Evolutionary conservation across 2,329 filamentous ascomycete genomes (phyloP), one percentile per base, ranked within the genome.

Genomic region (Verticillium alfalfae): DNA sequence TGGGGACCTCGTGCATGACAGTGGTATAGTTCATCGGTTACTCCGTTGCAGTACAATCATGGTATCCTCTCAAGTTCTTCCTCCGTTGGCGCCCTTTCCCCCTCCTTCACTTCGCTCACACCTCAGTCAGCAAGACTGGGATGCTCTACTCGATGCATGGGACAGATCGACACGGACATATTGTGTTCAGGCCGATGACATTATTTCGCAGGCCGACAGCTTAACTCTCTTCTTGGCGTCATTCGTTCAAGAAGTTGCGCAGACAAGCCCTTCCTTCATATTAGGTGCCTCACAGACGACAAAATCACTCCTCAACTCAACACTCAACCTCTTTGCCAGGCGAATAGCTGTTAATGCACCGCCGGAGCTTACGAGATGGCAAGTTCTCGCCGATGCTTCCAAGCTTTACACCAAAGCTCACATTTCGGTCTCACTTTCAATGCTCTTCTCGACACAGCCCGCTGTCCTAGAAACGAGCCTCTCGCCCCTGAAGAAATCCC

Each of bases 51-150:
- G 22, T 18, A 52, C n/a, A n/a, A 18, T 57, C 58, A 81, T 81
- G 78, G 68, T 75, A 45, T 64, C 71, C 68, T 71, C 77, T 52
- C 45, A 26, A 31, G 18, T 31, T 60, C 77, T 93, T 57, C 92
- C 92, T 52, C 83, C 88, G 38, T 82, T 97, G 74, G 92, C 90
- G 62, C 85, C 90, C 22, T 93, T 95, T 68, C 94, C 93, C 18
- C 83, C 88, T 64, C 78, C 84, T 38, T 78, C 80, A 61, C 87
- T 92, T 78, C 87, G 87, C 70, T 83, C 84, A 66, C 83, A 84
- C 67, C 83, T 97, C 63, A 79, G 82, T 45, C 76, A 86, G 3
- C 76, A 82, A 58, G 91, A 97, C 75, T 97, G 93, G 93, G 82
- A 89, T 66, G 81, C 84, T 37, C 92, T 90, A 71, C 78, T 96